Conservation (phyloP, 2,329 filamentous ascomycete species). For the Trichoderma lentiforme region DNA sequence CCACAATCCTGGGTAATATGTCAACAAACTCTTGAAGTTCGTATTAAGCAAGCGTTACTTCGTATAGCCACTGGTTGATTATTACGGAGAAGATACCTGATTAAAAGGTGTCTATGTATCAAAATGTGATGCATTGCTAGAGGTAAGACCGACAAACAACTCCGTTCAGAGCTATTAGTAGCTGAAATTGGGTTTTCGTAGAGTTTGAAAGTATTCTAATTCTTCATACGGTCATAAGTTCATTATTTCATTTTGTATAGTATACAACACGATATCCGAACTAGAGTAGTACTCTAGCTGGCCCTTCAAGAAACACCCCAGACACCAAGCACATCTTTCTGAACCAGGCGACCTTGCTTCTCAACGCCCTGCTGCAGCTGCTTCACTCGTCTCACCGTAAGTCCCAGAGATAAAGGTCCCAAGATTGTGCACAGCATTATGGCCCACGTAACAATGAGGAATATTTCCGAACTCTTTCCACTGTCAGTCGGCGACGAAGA, state of each 20-base stretch:
- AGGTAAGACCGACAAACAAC: background rate
- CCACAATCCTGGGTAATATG: background rate
- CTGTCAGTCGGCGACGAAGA: background rate
- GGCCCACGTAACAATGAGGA: conserved; percentile 16
- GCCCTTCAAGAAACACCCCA: conserved; percentile 4
- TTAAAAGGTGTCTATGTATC: background rate
- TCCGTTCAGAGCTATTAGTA: background rate
- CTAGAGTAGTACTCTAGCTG: background rate
- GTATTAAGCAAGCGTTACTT: background rate
- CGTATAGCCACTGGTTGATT: background rate
- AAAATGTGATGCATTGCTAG: background rate
- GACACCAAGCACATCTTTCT: conserved; percentile 11
- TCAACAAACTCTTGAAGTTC: background rate
- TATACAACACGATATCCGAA: too few species aligned
- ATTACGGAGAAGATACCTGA: background rate
- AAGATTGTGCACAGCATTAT: conserved; percentile 53
- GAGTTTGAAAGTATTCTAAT: background rate
- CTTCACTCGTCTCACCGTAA: conserved; percentile 42
- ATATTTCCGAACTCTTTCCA: conserved; percentile 7
- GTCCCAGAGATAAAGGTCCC: conserved; percentile 47
- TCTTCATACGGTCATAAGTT: background rate
- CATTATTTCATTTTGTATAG: background rate
- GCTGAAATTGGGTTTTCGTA: background rate
- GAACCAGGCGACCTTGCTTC: background rate
- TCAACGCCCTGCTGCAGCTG: conserved; percentile 9